These are phyloP conservation scores for Acer yangbiense DNA, from an alignment of 345 rosid species.

Conservation along the genomic window DNA sequence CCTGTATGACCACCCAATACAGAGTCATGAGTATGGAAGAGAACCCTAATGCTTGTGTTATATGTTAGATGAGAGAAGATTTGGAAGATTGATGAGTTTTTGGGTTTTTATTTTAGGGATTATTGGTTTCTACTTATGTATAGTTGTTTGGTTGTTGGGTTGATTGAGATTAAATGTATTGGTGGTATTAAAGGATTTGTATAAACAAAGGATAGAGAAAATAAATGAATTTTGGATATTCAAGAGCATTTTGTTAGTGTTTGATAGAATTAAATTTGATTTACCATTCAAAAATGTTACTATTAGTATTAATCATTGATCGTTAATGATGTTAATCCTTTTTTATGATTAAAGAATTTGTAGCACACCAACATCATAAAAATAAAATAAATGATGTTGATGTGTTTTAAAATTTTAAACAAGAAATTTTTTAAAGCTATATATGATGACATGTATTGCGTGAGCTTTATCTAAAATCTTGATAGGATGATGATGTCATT, in stretches of 20 bases:
- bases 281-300: background rate
- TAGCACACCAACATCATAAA: no score
- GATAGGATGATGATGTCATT: background rate
- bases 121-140: background rate
- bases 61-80: constrained; percentile 28
- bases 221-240: background rate
- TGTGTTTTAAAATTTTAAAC: background rate
- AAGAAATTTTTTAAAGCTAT: no score
- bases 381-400: no score
- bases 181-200: background rate
- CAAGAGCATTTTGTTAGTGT: background rate
- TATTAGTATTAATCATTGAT: no score
- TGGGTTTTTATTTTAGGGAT: background rate
- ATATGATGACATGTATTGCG: background rate
- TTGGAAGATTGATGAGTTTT: background rate
- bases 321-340: no score
- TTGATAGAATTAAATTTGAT: background rate
- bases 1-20: constrained; percentile 32
- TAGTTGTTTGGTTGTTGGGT: background rate
- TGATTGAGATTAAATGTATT: background rate
- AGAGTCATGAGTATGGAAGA: constrained; percentile 46
- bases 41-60: constrained; percentile 55
- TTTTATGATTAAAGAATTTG: no score
- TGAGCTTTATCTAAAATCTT: background rate
- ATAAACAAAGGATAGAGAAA: background rate